phyloP scores from a whole-genome alignment of 1,139 yeast genomes.

The Saccharomycopsis phalli region DNA sequence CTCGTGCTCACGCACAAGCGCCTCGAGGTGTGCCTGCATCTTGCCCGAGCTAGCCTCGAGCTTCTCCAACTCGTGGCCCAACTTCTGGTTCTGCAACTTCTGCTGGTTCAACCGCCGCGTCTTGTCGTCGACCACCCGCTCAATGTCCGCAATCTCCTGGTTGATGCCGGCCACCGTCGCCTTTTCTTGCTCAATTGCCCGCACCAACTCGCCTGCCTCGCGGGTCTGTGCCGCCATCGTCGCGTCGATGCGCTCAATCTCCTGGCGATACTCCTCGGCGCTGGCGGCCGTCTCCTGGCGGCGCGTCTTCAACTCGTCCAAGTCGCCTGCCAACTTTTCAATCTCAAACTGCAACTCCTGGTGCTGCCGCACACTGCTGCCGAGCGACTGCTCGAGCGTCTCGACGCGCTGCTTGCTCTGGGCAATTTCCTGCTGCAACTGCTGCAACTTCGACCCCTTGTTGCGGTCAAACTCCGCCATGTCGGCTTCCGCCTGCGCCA shows the following conservation, averaged over 20 bases:
- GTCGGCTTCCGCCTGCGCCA: constrained; percentile 59
- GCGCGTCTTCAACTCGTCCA: constrained; percentile 38
- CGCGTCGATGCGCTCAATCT: constrained; percentile 27
- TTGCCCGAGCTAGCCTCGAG: constrained; percentile 35
- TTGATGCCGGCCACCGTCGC: constrained; percentile 59
- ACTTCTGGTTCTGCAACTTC: constrained; percentile 49
- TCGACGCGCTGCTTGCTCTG: constrained; percentile 32
- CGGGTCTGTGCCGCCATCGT: constrained; percentile 29
- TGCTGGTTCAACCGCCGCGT: constrained; percentile 40
- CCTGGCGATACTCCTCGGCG: constrained; percentile 34
- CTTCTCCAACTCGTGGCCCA: constrained; percentile 58
- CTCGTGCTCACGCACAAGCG: constrained; percentile 46
- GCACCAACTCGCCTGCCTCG: constrained; percentile 32
- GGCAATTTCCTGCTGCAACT: constrained; percentile 50
- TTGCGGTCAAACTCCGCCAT: constrained; percentile 74
- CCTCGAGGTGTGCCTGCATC: constrained; percentile 39
- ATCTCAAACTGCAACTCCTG: constrained; percentile 63
- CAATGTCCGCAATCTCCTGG: constrained; percentile 68
- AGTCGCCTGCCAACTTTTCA: constrained; percentile 60
- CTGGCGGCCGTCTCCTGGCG: constrained; percentile 29
- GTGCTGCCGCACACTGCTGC: constrained; percentile 41
- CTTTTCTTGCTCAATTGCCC: constrained; percentile 51
- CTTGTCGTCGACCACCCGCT: constrained; percentile 43
- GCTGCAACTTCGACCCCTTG: constrained; percentile 70
- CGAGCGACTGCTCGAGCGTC: constrained; percentile 36